Percentiles rank a stretch among this genome's conserved stretches.
phyloP scores from a whole-genome alignment of 768 basidiomycete genomes.

The Termitomyces titanicus region DNA sequence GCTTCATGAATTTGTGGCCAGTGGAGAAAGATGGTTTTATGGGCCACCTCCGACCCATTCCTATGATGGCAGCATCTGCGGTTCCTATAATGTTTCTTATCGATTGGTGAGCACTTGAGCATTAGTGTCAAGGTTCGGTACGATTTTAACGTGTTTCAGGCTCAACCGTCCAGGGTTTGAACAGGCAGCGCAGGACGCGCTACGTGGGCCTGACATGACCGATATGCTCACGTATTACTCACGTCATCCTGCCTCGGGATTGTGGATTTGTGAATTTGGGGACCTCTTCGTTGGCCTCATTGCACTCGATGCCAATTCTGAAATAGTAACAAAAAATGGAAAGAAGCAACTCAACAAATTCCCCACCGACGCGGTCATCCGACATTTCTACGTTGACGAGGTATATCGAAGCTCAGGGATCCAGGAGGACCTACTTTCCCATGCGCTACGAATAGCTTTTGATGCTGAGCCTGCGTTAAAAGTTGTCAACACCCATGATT shows the following conservation, averaged over 20 bases:
- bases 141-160: slow-evolving; percentile 36
- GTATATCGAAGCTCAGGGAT: slow-evolving; percentile 51
- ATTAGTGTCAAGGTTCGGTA: not conserved
- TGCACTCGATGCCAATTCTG: slow-evolving; percentile 60
- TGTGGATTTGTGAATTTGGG: slow-evolving; percentile 66
- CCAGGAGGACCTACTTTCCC: slow-evolving; percentile 63
- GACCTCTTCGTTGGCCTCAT: slow-evolving; percentile 61
- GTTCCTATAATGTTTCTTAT: slow-evolving; percentile 62
- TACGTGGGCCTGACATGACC: slow-evolving; percentile 53
- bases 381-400: slow-evolving; percentile 74
- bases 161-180: slow-evolving; percentile 70
- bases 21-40: slow-evolving; percentile 35
- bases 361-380: slow-evolving; percentile 57
- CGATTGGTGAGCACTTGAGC: slow-evolving; percentile 62
- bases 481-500: slow-evolving; percentile 42
- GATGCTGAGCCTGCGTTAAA: slow-evolving; percentile 35
- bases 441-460: slow-evolving; percentile 60
- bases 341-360: slow-evolving; percentile 20
- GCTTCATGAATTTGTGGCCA: slow-evolving; percentile 70
- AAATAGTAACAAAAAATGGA: slow-evolving; percentile 24
- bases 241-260: slow-evolving; percentile 57
- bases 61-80: slow-evolving; percentile 59
- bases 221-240: slow-evolving; percentile 54
- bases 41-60: slow-evolving; percentile 57
- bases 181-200: slow-evolving; percentile 41